These are phyloP conservation scores for Sugiyamaella novakii DNA, from an alignment of 1,139 yeast genomes.

Conservation along the genomic window DNA sequence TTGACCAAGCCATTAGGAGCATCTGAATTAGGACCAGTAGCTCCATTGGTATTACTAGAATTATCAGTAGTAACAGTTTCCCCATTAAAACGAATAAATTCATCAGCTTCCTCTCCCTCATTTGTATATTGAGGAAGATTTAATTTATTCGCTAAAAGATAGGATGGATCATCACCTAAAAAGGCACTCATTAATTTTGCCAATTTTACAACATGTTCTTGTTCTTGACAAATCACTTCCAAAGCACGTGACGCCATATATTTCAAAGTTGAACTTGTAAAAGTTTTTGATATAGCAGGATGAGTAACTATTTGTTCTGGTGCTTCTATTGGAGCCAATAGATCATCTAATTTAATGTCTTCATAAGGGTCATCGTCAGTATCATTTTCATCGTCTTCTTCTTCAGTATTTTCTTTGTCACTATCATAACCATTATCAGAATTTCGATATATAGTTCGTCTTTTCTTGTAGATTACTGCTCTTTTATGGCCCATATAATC, in stretches of 20 bases:
- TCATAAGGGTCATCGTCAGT: slow-evolving; percentile 46
- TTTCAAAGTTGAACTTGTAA: slow-evolving; percentile 52
- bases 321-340: slow-evolving; percentile 75
- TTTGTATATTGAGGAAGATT: slow-evolving; percentile 52
- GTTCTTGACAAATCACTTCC: slow-evolving; percentile 78
- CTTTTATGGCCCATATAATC: slow-evolving; percentile 41
- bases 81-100: not conserved
- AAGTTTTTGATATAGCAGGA: slow-evolving; percentile 69
- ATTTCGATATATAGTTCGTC: slow-evolving; percentile 25
- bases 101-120: slow-evolving; percentile 34
- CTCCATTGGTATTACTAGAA: slow-evolving; percentile 2
- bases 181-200: slow-evolving; percentile 73
- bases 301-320: slow-evolving; percentile 79
- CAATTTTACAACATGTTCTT: slow-evolving; percentile 67
- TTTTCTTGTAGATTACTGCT: slow-evolving; percentile 41
- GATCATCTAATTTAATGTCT: slow-evolving; percentile 52
- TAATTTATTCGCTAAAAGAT: slow-evolving; percentile 62
- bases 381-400: slow-evolving; percentile 38
- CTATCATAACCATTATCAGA: slow-evolving; percentile 23
- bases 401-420: slow-evolving; percentile 29
- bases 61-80: not conserved
- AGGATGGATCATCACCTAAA: slow-evolving; percentile 82
- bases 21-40: slow-evolving; percentile 7
- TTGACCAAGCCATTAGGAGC: slow-evolving; percentile 16
- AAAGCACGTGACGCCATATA: slow-evolving; percentile 70